Base-by-base conservation (phyloP, 306 rosid species). In the Dryas alaskensis region DNA sequence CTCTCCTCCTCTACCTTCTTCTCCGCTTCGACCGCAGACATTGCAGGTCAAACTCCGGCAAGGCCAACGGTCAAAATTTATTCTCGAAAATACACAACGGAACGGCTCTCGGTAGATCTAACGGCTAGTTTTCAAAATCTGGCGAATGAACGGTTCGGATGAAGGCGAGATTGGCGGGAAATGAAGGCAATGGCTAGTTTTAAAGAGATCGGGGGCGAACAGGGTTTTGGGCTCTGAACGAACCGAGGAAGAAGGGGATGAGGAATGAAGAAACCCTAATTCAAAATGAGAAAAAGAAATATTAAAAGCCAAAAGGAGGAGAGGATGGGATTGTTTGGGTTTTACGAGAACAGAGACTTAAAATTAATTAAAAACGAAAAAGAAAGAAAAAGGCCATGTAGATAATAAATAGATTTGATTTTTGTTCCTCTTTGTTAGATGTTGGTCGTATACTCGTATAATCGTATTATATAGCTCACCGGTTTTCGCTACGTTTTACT, bases 91-190 rank as follows among this genome's bases (percentile, higher is more conserved):
- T 69, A 12, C 13, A 44, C 58, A 37, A 3, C 67, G 67, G 19
- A 31, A 58, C 44, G 72, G 75, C 4, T 10, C 67, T 39, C 60
- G 80, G 73, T 74, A 71, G 96, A 86, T 87, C 89, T 25, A 87
- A 94, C 96, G 95, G 96, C 86, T 88, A 86, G 70, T 75, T 85
- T 89, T 86, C 82, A 85, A 83, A 88, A 57, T 40, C 59, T 0
- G 55, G 16, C 17, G 17, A 73, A 70, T 8, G 64, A 79, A 77
- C 64, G 79, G 84, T 75, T 65, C 7, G 6, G 69, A 80, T 44
- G 64, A 22, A n/a, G 76, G 45, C 52, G 79, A 49, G 80, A 76
- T 74, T 89, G 92, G 98, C 98, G 98, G 94, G 91, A 86, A 89
- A 80, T 7, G 69, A 58, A 7, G 40, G 44, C 55, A 85, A 87